Percentiles rank a stretch among this genome's conserved stretches.
Evolutionary conservation across 1,284 basidiomycete species (phyloP).

Genomic region (Ceratorhiza oryzae-sativae): DNA sequence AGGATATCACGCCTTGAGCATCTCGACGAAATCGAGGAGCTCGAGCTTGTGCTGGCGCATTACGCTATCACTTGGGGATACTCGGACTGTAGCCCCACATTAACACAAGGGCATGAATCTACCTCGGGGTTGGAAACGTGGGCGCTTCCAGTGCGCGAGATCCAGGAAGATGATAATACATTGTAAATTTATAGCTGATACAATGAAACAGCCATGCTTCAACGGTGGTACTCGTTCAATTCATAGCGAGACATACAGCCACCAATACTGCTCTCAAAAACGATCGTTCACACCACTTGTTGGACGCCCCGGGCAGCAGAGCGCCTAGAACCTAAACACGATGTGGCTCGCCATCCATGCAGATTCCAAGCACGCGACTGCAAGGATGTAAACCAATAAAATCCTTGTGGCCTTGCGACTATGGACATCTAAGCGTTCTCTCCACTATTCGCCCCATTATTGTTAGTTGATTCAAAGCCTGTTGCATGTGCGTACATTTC

Average conservation of each 20-base stretch:
- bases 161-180: not conserved
- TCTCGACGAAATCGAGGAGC: conserved; percentile 91
- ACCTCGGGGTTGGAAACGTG: not conserved
- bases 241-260: not conserved
- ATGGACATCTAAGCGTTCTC: not conserved
- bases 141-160: not conserved
- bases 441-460: not conserved
- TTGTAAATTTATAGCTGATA: not conserved
- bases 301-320: too few species aligned
- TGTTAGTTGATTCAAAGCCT: not conserved
- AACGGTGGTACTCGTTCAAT: too few species aligned
- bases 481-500: not conserved
- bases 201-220: too few species aligned
- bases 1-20: conserved; percentile 82
- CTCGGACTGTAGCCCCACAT: not conserved
- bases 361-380: not conserved
- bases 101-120: not conserved
- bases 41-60: conserved; percentile 84
- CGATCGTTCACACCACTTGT: too few species aligned
- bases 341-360: not conserved
- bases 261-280: not conserved
- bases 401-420: not conserved
- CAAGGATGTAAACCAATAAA: not conserved
- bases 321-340: too few species aligned
- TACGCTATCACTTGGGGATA: conserved; percentile 85